Percentiles rank a stretch among this genome's conserved stretches.
These are phyloP conservation scores for Pulveroboletus sp. DNA, from an alignment of 768 basidiomycete species.

Conservation along the genomic window DNA sequence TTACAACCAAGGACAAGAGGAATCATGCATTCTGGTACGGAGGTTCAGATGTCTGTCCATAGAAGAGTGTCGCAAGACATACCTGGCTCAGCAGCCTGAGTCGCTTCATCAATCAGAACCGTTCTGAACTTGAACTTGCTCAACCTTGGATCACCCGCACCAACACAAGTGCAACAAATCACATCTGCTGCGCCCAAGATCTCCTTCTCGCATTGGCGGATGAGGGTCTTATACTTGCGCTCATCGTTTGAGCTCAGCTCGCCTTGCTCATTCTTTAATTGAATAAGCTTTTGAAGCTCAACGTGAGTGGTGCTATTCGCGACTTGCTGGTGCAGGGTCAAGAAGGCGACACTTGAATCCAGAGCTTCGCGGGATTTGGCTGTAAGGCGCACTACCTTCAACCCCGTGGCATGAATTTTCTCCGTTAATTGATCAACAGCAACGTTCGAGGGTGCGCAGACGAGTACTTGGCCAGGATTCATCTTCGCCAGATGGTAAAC, in stretches of 20 bases:
- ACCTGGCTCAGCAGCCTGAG: constrained; percentile 97
- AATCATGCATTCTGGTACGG: constrained; percentile 90
- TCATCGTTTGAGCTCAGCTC: constrained; percentile 96
- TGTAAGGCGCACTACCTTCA: constrained; percentile 96
- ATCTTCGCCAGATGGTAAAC: constrained; percentile 99
- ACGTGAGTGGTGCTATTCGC: constrained; percentile 94
- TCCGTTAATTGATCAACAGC: constrained; percentile 99
- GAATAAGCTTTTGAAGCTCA: constrained; percentile 96
- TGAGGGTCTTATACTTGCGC: constrained; percentile 94
- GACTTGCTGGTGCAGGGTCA: constrained; percentile 96
- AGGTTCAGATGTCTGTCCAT: constrained; percentile 8
- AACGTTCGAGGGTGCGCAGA: constrained; percentile 98
- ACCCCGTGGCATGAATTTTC: constrained; percentile 97
- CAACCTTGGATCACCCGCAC: constrained; percentile 93
- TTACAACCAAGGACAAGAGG: constrained; percentile 97
- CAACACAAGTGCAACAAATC: constrained; percentile 97
- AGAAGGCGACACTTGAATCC: constrained; percentile 90
- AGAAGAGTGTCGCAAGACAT: constrained; percentile 13
- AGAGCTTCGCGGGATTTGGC: constrained; percentile 98
- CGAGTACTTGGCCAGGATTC: constrained; percentile 98
- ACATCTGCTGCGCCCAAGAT: constrained; percentile 93
- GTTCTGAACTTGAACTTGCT: constrained; percentile 98
- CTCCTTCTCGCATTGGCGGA: constrained; percentile 95
- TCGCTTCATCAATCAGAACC: constrained; percentile 97
- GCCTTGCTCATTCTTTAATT: constrained; percentile 96